Evolutionary conservation across 306 rosid species (phyloP), one percentile per base, ranked within the genome.

Genomic region (Myrica gale): DNA sequence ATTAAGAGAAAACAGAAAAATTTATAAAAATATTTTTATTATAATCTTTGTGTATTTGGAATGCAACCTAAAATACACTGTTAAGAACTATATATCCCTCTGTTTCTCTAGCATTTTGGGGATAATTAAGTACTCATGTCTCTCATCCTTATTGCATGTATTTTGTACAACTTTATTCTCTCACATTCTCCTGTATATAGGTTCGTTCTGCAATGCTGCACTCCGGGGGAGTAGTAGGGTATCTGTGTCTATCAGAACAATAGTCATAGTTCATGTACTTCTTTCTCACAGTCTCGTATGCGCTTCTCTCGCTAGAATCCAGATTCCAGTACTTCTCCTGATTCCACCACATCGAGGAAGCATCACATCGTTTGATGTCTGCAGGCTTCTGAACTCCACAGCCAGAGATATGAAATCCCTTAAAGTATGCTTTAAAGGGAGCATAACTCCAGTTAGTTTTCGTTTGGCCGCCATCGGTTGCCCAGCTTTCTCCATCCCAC

Each of bases 401-500:
- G 5, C 79, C 90, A 26, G 46, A 10, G 12, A 86, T 42, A 58
- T 65, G 78, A 73, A 90, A 90, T 13, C 80, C 87, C 72, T 76
- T 80, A 17, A 76, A 88, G 51, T 68, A 45, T 10, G 92, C 92
- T 73, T 77, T 76, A 46, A 90, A 90, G 4, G 96, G 92, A 69
- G 89, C 87, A 68, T 73, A 78, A 39, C 42, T 52, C 88, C 89
- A 90, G 55, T 86, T 32, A 20, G n/a, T 83, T 77, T 81, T 88
- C 17, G 77, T 53, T 42, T 51, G 57, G 26, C 91, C 93, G 21
- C 91, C 90, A 62, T 86, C 69, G 11, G 92, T 83, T 41, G 96
- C 90, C 96, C 96, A 90, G 3, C 57, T 58, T 1, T 82, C 85
- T 32, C 84, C 92, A 75, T 83, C 54, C 92, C 92, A 88, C 45